Conservation (phyloP, 2,329 filamentous ascomycete species). For the Aureobasidium sp. region DNA sequence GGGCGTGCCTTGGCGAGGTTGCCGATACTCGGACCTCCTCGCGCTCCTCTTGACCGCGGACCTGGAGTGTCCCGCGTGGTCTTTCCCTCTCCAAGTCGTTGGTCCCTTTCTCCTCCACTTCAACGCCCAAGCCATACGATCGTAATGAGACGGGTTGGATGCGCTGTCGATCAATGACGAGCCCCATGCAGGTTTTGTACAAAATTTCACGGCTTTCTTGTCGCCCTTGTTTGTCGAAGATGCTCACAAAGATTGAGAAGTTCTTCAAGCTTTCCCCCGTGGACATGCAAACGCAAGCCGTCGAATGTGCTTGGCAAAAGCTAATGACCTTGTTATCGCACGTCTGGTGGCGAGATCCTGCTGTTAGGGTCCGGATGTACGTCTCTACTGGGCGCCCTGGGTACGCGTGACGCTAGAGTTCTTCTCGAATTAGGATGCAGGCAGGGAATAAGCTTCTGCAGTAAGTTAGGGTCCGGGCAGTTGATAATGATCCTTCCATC, state of each 20-base stretch:
- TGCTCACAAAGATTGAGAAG: no score
- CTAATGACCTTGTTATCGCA: constrained; percentile 3
- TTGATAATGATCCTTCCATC: constrained; percentile 9
- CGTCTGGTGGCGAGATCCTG: not conserved
- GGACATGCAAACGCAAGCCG: not conserved
- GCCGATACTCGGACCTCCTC: constrained; percentile 2
- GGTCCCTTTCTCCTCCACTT: constrained; percentile 1
- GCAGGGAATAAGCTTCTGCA: constrained; percentile 6
- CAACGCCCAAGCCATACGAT: not conserved
- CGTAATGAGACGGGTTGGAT: not conserved
- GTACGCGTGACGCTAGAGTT: constrained; percentile 14
- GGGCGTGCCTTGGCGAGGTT: not conserved
- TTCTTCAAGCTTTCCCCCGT: no score
- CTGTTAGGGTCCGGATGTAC: not conserved
- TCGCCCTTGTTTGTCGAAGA: no score
- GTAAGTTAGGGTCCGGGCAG: not conserved
- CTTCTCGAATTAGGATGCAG: constrained; percentile 13
- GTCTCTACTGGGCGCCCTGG: not conserved
- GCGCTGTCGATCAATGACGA: constrained; percentile 9
- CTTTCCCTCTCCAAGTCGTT: not conserved
- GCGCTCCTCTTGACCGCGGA: not conserved
- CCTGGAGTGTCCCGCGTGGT: not conserved
- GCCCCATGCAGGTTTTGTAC: not conserved
- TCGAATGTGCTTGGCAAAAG: not conserved
- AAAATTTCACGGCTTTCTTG: not conserved